Evolutionary conservation across 2,329 filamentous ascomycete species (phyloP).

Genomic region (Albophoma yamanashiensis): DNA sequence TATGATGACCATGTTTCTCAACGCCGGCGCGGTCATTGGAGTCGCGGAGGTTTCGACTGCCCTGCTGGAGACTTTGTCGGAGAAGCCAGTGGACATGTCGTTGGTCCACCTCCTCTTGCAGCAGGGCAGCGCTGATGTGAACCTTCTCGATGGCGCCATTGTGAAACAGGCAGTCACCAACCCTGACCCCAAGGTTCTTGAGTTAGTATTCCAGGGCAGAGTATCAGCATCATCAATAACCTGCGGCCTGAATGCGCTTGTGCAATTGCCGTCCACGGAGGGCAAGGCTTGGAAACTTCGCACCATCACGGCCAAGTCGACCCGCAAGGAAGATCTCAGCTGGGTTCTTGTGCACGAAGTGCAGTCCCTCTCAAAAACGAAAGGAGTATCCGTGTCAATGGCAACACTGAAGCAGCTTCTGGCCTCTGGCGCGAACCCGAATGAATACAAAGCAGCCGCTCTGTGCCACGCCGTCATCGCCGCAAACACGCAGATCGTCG

Average conservation of each 20-base stretch:
- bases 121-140: constrained; percentile 42
- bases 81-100: constrained; percentile 37
- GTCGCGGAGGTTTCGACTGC: constrained; percentile 30
- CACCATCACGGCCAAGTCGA: constrained; percentile 31
- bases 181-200: constrained; percentile 36
- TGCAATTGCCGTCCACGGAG: constrained; percentile 29
- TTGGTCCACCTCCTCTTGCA: constrained; percentile 38
- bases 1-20: constrained; percentile 36
- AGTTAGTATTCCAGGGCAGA: constrained; percentile 35
- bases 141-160: constrained; percentile 32
- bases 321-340: constrained; percentile 31
- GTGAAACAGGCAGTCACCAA: constrained; percentile 29
- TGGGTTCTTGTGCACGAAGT: constrained; percentile 40
- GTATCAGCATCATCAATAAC: constrained; percentile 32
- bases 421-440: constrained; percentile 42
- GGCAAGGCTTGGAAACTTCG: constrained; percentile 39
- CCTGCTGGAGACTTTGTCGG: constrained; percentile 29
- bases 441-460: constrained; percentile 38
- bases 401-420: constrained; percentile 36
- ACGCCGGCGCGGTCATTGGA: constrained; percentile 31
- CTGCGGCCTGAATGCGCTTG: constrained; percentile 30
- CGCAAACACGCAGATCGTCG: constrained; percentile 32
- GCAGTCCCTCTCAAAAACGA: constrained; percentile 25
- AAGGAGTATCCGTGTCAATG: constrained; percentile 25
- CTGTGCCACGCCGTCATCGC: constrained; percentile 39